A percentile compares a stretch with the other conserved stretches of the same genome.
These are phyloP conservation scores for Colletotrichum filicis DNA, from an alignment of 2,329 filamentous ascomycete species.

Conservation along the genomic window DNA sequence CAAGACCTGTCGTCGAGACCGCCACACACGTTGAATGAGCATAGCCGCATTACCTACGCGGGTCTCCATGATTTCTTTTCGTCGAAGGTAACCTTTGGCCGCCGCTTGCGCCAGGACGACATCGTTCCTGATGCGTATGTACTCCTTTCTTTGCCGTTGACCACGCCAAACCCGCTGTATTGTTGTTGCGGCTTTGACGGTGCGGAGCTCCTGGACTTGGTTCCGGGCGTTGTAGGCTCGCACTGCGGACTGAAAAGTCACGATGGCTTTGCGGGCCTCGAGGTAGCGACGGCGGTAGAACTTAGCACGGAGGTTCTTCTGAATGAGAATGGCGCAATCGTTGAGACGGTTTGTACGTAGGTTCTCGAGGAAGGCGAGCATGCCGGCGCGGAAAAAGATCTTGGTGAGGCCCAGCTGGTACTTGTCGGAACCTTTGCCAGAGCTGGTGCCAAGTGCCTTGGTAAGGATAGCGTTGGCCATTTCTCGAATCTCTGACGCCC, in stretches of 20 bases:
- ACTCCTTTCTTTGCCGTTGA: slow-evolving; percentile 86
- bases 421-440: slow-evolving; percentile 83
- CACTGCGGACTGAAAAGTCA: slow-evolving; percentile 81
- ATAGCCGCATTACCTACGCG: slow-evolving; percentile 91
- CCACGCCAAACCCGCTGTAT: slow-evolving; percentile 97
- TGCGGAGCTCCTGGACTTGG: slow-evolving; percentile 82
- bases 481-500: slow-evolving; percentile 92
- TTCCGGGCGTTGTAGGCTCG: slow-evolving; percentile 83
- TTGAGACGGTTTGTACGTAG: slow-evolving; percentile 90
- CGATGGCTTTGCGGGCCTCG: slow-evolving; percentile 83
- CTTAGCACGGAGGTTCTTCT: slow-evolving; percentile 96
- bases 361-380: slow-evolving; percentile 98
- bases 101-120: slow-evolving; percentile 89
- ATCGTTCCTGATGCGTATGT: slow-evolving; percentile 81
- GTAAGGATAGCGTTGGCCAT: slow-evolving; percentile 94
- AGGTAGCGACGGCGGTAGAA: slow-evolving; percentile 95
- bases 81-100: slow-evolving; percentile 90
- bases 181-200: slow-evolving; percentile 86
- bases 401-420: slow-evolving; percentile 98
- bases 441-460: slow-evolving; percentile 85
- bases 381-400: slow-evolving; percentile 99
- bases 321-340: slow-evolving; percentile 95
- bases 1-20: slow-evolving; percentile 80
- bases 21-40: slow-evolving; percentile 91
- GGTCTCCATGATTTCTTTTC: slow-evolving; percentile 93